Evolutionary conservation across 2,329 filamentous ascomycete genomes (phyloP).

Genomic region (Cladosporium austrohemisphaericum): DNA sequence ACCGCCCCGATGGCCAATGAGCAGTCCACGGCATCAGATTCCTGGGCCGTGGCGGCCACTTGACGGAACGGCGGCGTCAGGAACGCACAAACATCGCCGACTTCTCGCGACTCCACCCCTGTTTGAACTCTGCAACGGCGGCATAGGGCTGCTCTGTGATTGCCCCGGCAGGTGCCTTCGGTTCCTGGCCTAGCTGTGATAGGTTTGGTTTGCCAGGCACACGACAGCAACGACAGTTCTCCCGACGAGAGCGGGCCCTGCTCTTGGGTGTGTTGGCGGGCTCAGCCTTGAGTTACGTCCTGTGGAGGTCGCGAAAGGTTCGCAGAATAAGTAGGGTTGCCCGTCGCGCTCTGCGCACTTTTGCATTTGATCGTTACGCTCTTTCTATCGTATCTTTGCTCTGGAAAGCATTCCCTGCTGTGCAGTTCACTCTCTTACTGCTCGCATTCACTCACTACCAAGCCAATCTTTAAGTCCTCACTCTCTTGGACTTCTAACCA

Average conservation of each 20-base stretch:
- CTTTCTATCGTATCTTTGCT: constrained; percentile 27
- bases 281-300: constrained; percentile 4
- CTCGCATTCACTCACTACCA: constrained; percentile 27
- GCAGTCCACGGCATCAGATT: constrained; percentile 2
- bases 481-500: constrained; percentile 21
- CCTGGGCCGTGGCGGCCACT: constrained; percentile 16
- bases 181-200: constrained; percentile 12
- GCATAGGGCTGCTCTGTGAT: constrained; percentile 23
- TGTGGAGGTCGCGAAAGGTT: constrained; percentile 12
- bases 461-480: constrained; percentile 22
- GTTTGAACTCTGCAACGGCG: constrained; percentile 11
- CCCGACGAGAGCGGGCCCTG: constrained; percentile 10
- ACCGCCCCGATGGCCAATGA: constrained; percentile 7
- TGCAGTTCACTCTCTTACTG: constrained; percentile 34
- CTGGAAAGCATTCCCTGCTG: constrained; percentile 32
- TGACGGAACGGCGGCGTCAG: constrained; percentile 7
- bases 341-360: constrained; percentile 20
- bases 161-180: constrained; percentile 16
- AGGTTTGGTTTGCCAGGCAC: constrained; percentile 7
- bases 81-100: constrained; percentile 15
- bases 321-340: constrained; percentile 10
- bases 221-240: constrained; percentile 17
- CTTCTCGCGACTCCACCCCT: constrained; percentile 3
- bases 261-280: constrained; percentile 13
- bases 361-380: constrained; percentile 23